phyloP scores from a whole-genome alignment of 2,329 filamentous ascomycete genomes.

The Aspergillus fructus region DNA sequence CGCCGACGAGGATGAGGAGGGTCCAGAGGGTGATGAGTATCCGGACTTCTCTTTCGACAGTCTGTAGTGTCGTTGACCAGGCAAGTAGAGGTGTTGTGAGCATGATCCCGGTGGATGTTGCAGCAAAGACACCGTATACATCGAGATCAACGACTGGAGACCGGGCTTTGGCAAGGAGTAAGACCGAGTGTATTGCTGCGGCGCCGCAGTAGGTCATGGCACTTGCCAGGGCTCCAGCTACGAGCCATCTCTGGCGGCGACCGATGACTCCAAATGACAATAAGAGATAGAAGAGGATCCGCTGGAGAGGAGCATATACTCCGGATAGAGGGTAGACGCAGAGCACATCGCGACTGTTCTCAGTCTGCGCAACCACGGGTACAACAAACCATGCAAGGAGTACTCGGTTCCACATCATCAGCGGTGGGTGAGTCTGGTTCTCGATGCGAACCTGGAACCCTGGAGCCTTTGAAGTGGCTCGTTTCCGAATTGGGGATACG shows the following conservation, averaged over 20 bases:
- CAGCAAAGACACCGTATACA: constrained; percentile 3
- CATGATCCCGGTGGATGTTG: constrained; percentile 1
- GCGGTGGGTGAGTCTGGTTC: too few relatives aligned
- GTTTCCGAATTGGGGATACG: too few relatives aligned
- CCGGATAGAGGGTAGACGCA: constrained; percentile 4
- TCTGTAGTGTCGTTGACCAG: constrained; percentile 1
- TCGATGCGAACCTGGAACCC: too few relatives aligned
- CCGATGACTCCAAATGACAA: constrained; percentile 1
- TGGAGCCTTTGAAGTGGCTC: too few relatives aligned
- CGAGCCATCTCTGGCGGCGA: constrained; percentile 6
- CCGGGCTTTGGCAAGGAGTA: background rate
- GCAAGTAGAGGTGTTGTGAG: constrained; percentile 1
- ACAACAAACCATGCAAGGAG: background rate
- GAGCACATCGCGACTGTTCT: background rate
- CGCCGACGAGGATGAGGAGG: background rate
- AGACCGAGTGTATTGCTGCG: background rate
- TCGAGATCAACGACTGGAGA: constrained; percentile 1
- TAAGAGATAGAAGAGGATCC: constrained; percentile 3
- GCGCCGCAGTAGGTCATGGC: constrained; percentile 6
- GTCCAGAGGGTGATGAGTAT: background rate
- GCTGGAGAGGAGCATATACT: constrained; percentile 1
- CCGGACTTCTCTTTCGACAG: background rate
- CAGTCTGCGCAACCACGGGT: background rate
- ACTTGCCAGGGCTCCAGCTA: constrained; percentile 5
- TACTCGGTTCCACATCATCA: background rate